Evolutionary conservation across 2,329 filamentous ascomycete genomes (phyloP).

Genomic region (Apiospora koreana): DNA sequence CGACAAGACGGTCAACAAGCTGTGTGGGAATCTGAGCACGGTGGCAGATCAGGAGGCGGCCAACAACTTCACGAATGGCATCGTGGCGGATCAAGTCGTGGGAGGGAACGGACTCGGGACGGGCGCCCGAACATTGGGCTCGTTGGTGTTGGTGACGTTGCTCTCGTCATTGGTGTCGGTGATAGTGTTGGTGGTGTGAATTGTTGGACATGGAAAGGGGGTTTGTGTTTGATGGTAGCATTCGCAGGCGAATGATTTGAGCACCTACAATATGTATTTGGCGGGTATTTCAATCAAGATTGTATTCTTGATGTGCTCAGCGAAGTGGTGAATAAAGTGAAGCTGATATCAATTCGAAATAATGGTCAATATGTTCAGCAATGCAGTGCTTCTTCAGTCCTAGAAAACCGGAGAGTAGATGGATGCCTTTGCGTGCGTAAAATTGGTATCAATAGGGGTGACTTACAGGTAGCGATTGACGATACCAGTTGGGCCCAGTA

Average conservation of each 20-base stretch:
- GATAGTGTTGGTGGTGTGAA: not conserved
- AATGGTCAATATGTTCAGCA: no score
- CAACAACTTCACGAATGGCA: not conserved
- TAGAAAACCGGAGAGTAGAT: no score
- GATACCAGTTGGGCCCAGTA: no score
- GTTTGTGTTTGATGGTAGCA: not conserved
- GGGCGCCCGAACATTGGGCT: not conserved
- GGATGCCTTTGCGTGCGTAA: no score
- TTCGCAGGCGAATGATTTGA: not conserved
- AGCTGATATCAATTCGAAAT: no score
- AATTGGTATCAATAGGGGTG: no score
- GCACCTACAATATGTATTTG: not conserved
- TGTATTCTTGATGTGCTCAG: no score
- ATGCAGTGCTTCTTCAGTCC: no score
- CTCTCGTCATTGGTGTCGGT: not conserved
- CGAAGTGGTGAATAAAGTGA: no score
- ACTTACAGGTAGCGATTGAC: no score
- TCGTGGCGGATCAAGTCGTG: constrained; percentile 6
- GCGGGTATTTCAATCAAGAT: no score
- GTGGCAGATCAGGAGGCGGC: not conserved
- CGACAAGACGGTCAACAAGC: not conserved
- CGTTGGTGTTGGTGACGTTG: not conserved
- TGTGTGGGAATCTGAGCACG: constrained; percentile 3
- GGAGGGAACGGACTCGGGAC: not conserved
- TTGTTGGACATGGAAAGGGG: not conserved